A percentile compares a stretch with the other conserved stretches of the same genome.
Conservation (phyloP, 306 rosid species). For the Glycine soja region DNA sequence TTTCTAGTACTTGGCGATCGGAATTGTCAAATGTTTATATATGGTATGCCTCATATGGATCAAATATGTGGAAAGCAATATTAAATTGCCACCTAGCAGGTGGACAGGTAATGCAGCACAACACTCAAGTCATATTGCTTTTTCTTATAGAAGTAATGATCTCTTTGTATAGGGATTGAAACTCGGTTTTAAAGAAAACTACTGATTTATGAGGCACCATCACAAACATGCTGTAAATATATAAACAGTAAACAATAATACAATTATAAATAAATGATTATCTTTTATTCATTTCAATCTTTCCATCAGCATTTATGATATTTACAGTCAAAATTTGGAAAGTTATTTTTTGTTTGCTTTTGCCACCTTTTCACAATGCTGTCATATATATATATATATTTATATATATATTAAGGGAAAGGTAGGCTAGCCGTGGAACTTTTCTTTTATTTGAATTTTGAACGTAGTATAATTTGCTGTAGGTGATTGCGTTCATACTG, state of each 20-base stretch:
- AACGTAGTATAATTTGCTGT: too few species aligned
- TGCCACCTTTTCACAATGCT: constrained; percentile 9
- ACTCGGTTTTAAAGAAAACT: neutral
- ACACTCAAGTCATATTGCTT: neutral
- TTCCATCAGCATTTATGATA: constrained; percentile 28
- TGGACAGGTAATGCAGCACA: constrained; percentile 70
- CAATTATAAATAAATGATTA: constrained; percentile 31
- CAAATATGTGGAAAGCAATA: constrained; percentile 84
- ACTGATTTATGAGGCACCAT: neutral
- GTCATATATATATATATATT: constrained; percentile 30
- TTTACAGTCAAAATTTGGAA: constrained; percentile 11
- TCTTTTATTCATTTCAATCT: constrained; percentile 1
- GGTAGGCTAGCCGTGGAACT: neutral
- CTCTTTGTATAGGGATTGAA: neutral
- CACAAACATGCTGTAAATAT: neutral
- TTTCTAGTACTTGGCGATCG: constrained; percentile 67
- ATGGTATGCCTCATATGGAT: constrained; percentile 91
- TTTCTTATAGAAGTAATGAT: neutral
- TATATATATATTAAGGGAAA: neutral
- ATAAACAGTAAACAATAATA: constrained; percentile 4
- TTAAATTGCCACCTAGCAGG: constrained; percentile 78
- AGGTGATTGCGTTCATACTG: neutral
- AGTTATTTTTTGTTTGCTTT: constrained; percentile 9
- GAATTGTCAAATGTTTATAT: constrained; percentile 69
- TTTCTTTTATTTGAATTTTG: constrained; percentile 7